Base-by-base conservation (phyloP, 768 basidiomycete species). In the Xerocomellus amylosporus region DNA sequence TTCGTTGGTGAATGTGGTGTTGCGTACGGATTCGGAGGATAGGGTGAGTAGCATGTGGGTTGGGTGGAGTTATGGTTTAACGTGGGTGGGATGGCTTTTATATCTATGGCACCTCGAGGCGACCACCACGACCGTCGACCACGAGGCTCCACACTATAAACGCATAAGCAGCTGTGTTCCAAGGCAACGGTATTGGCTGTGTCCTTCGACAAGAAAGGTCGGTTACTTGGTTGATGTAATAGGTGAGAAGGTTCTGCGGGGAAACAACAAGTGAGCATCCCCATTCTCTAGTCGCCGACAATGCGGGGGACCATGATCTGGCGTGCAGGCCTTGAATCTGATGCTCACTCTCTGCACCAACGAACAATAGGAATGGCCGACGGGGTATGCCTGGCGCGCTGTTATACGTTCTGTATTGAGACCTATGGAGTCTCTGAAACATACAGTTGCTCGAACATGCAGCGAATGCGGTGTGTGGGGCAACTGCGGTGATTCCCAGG, bases 301-400 rank as follows among this genome's bases (percentile, higher is more conserved):
- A n/a, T n/a, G n/a, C n/a, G n/a, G n/a, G n/a, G n/a, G n/a, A n/a
- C n/a, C n/a, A n/a, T n/a, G n/a, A n/a, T 87, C 41, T 77, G 75
- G 24, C 78, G 79, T 4, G 85, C 81, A 89, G 89, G 64, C 91
- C 89, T 61, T 90, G 85, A 30, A 92, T 85, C 52, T 82, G 81
- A 52, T 86, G 76, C 28, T 86, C 82, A 8, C 74, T 73, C n/a
- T 76, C 76, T 2, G 77, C 68, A 4, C 79, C 75, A 20, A 90
- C 88, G 62, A 95, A 90, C 20, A 97, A 78, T 12, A 98, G 74
- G 73, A 90, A 71, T 97, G 94, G 0, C 89, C 88, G 19, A 96
- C 97, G 7, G 94, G 93, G 60, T 84, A 90, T n/a, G n/a, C n/a
- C n/a, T n/a, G n/a, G n/a, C n/a, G n/a, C 0, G 82, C 71, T 9